Evolutionary conservation across 2,329 filamentous ascomycete genomes (phyloP).

Genomic region (Dendryphion nanum): DNA sequence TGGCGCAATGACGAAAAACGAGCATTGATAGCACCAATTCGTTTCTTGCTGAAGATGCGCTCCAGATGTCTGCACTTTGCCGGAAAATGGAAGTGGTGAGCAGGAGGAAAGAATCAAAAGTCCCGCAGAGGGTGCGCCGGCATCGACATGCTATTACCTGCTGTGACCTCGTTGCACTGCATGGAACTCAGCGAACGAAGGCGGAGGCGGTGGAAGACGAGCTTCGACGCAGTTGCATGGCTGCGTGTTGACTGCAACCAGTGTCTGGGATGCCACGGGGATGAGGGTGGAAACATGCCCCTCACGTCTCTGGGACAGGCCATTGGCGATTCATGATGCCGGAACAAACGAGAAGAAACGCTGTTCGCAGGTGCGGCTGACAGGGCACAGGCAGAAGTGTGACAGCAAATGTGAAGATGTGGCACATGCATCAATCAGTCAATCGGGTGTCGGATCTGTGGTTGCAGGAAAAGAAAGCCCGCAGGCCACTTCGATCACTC

Average conservation of each 20-base stretch:
- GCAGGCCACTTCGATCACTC: too few relatives aligned
- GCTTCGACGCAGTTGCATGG: conserved; percentile 24
- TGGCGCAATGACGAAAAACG: too few relatives aligned
- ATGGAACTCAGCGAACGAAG: conserved; percentile 11
- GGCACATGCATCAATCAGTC: too few relatives aligned
- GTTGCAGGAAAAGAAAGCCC: too few relatives aligned
- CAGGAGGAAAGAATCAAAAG: too few relatives aligned
- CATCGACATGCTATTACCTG: conserved; percentile 11
- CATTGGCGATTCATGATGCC: conserved; percentile 16
- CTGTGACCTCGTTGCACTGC: conserved; percentile 19
- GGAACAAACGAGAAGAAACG: conserved; percentile 16
- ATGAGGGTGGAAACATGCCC: conserved; percentile 21
- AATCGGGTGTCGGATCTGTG: too few relatives aligned
- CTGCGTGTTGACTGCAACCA: conserved; percentile 15
- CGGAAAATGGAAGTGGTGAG: too few relatives aligned
- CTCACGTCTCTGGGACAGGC: conserved; percentile 7
- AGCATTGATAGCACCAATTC: too few relatives aligned
- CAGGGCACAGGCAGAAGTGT: conserved; percentile 5
- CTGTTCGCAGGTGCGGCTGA: conserved; percentile 11
- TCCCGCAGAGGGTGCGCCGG: too few relatives aligned
- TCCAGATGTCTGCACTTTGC: too few relatives aligned
- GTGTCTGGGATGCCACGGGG: conserved; percentile 12
- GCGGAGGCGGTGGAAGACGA: too few relatives aligned
- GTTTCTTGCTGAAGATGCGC: too few relatives aligned
- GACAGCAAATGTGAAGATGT: conserved; percentile 3